Percentiles rank a stretch among this genome's conserved stretches.
Evolutionary conservation across 352 stramenopile genomes (phyloP).

Genomic region (Pythium scleroteichum): DNA sequence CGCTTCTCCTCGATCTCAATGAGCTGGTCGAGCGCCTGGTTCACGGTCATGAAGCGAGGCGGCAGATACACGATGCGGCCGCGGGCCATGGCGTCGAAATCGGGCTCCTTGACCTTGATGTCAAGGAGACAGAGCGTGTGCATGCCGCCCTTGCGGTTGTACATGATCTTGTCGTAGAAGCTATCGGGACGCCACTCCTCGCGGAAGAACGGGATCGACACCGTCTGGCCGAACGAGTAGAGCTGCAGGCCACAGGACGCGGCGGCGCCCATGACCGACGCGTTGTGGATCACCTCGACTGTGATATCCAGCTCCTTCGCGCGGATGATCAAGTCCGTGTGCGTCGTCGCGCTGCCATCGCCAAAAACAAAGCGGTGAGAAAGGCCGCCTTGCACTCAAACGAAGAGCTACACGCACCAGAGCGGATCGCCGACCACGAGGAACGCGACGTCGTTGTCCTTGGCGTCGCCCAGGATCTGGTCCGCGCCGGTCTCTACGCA

Average conservation of each 20-base stretch:
- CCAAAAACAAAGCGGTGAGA: not conserved
- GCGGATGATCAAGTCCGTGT: slow-evolving; percentile 98
- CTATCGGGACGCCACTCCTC: slow-evolving; percentile 95
- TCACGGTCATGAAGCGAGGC: slow-evolving; percentile 98
- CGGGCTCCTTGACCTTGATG: slow-evolving; percentile 99
- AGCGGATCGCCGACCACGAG: slow-evolving; percentile 98
- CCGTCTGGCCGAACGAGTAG: slow-evolving; percentile 98
- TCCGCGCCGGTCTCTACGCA: slow-evolving; percentile 97
- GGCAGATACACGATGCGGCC: slow-evolving; percentile 93
- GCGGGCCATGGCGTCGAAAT: slow-evolving; percentile 97
- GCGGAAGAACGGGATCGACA: slow-evolving; percentile 98
- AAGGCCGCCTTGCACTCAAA: not conserved
- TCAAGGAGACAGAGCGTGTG: slow-evolving; percentile 98
- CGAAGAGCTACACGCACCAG: slow-evolving; percentile 50
- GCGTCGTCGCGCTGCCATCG: slow-evolving; percentile 91
- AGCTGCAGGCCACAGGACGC: slow-evolving; percentile 96
- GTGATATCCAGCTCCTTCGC: slow-evolving; percentile 91
- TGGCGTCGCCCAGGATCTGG: slow-evolving; percentile 92
- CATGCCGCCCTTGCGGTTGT: slow-evolving; percentile 95
- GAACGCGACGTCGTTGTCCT: slow-evolving; percentile 94
- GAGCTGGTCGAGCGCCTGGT: slow-evolving; percentile 94
- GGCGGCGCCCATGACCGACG: slow-evolving; percentile 97
- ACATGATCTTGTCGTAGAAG: slow-evolving; percentile 98
- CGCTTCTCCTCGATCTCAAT: slow-evolving; percentile 92
- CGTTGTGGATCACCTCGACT: slow-evolving; percentile 98